Base-by-base conservation (phyloP, 1,284 basidiomycete genomes). In the Moesziomyces sp. region DNA sequence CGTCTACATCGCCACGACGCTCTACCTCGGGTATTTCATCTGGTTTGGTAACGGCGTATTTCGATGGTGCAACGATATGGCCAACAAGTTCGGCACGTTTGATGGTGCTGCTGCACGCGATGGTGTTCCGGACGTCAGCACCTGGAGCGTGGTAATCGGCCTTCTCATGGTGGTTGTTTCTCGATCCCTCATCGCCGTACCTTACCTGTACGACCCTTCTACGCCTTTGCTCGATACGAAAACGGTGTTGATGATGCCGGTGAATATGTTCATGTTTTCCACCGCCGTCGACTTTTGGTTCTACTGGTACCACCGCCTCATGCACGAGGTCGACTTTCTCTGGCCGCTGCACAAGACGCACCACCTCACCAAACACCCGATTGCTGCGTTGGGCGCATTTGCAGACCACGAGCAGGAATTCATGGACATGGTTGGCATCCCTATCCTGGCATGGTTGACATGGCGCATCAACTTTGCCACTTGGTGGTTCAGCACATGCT, bases 361-460 rank as follows among this genome's bases (percentile, higher is more conserved):
- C 35, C 80, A 82, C 53, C 59, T 55, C 11, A 78, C 78, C n/a
- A 79, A 81, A 57, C 77, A 79, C 38, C 81, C 81, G 14, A 81
- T 63, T 19, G 56, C 72, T 1, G 55, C 78, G 3, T 57, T 82
- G 3, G 70, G 74, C 18, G 67, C 75, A 0, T 81, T 76, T 40
- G 79, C 80, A 0, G 78, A 78, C 33, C 62, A 77, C 33, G 59
- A 77, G 44, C 80, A 83, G 56, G 79, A 82, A 38, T 55, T 65
- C 50, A 59, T 76, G 47, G 80, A 83, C 40, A 77, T 82, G 45
- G 45, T 80, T 5, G 54, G 69, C 19, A 77, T 73, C 23, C 81
- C 80, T 13, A 42, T 75, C 21, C 38, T 79, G 9, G 61, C 77
- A 1, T 80, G 62, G 62, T 19, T 78, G 23, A 73, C 62, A 0